Conservation (phyloP, 495 filamentous ascomycete genomes). For the Tuber indicum region DNA sequence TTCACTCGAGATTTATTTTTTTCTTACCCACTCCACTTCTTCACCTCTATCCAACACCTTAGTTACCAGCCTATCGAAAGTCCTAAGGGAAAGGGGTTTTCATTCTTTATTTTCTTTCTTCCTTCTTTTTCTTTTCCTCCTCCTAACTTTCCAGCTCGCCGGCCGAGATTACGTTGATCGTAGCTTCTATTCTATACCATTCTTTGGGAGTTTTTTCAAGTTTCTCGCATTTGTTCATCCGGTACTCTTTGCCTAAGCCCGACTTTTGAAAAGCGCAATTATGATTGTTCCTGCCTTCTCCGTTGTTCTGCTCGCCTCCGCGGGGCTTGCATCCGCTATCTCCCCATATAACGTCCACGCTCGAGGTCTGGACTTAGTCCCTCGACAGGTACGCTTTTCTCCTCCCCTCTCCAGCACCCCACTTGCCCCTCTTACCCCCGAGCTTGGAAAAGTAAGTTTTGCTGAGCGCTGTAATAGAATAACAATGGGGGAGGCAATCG, state of each 20-base stretch:
- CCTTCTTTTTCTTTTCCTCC: constrained; percentile 24
- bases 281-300: constrained; percentile 38
- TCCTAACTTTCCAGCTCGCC: constrained; percentile 26
- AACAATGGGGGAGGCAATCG: constrained; percentile 16
- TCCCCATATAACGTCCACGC: constrained; percentile 21
- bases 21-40: constrained; percentile 23
- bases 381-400: constrained; percentile 26
- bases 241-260: neutral
- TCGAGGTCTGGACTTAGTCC: constrained; percentile 16
- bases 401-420: neutral
- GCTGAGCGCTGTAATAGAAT: neutral
- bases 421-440: neutral
- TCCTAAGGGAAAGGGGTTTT: constrained; percentile 28
- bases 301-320: constrained; percentile 28
- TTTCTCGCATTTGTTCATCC: constrained; percentile 13
- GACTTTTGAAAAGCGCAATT: constrained; percentile 15
- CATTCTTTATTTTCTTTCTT: constrained; percentile 34
- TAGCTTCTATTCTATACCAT: constrained; percentile 24
- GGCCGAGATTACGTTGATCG: constrained; percentile 43
- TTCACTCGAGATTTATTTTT: constrained; percentile 18
- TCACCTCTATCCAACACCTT: constrained; percentile 27
- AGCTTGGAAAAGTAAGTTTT: neutral
- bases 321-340: constrained; percentile 28
- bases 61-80: constrained; percentile 23
- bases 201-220: constrained; percentile 17